Evolutionary conservation across 202 grass and related monocot genomes (phyloP).

Genomic region (Setaria viridis): DNA sequence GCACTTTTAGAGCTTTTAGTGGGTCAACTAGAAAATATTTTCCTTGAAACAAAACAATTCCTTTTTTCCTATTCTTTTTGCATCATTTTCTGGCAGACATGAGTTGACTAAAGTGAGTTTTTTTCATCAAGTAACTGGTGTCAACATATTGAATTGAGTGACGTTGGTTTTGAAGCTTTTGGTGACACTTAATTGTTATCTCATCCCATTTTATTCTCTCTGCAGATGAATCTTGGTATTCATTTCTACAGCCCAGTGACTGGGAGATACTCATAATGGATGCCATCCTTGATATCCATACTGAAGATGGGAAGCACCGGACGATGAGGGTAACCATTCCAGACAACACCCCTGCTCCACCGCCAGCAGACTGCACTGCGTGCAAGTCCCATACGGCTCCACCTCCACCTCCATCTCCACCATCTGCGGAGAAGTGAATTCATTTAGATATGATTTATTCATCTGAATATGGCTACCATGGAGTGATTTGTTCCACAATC

Average conservation of each 20-base stretch:
- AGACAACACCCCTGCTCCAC: constrained; percentile 51
- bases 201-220: neutral
- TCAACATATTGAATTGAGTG: neutral
- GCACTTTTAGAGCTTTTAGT: neutral
- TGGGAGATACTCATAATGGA: constrained; percentile 90
- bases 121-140: neutral
- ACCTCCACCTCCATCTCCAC: too few species aligned
- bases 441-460: neutral
- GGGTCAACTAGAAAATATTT: neutral
- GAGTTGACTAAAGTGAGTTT: neutral
- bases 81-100: neutral
- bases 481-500: neutral
- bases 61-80: neutral
- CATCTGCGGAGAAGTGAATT: constrained; percentile 43
- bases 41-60: neutral
- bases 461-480: constrained; percentile 4
- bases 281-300: constrained; percentile 68
- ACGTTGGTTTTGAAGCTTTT: neutral
- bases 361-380: constrained; percentile 49
- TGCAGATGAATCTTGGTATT: constrained; percentile 73
- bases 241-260: constrained; percentile 50
- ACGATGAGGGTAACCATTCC: constrained; percentile 68
- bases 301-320: constrained; percentile 58
- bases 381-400: constrained; percentile 53
- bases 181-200: neutral